Evolutionary conservation across 1,139 yeast genomes (phyloP).

Genomic region (Suhomyces anneliseae): DNA sequence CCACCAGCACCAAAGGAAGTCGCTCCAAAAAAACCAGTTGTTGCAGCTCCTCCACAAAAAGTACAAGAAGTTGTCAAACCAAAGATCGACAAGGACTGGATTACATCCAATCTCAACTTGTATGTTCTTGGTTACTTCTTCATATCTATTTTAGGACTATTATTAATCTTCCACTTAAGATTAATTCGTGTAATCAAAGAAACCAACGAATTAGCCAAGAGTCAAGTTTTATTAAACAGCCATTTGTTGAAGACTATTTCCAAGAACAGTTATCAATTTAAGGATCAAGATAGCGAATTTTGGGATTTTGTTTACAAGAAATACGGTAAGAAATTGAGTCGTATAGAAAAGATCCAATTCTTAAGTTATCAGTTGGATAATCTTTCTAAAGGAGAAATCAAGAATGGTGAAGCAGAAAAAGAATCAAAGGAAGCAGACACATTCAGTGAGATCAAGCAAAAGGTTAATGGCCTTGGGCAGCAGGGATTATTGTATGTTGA

Average conservation of each 20-base stretch:
- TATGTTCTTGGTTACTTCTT: slow-evolving; percentile 16
- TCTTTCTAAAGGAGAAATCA: background rate
- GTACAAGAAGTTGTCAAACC: background rate
- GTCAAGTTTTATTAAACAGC: slow-evolving; percentile 27
- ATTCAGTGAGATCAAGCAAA: slow-evolving; percentile 14
- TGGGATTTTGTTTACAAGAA: slow-evolving; percentile 28
- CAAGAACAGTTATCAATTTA: background rate
- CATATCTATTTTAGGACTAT: slow-evolving; percentile 22
- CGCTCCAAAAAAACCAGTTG: background rate
- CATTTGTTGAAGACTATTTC: slow-evolving; percentile 17
- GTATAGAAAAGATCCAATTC: slow-evolving; percentile 26
- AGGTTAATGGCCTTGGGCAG: slow-evolving; percentile 17
- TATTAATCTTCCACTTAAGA: slow-evolving; percentile 26
- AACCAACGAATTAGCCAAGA: slow-evolving; percentile 26
- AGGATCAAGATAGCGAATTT: slow-evolving; percentile 11
- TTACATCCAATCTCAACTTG: slow-evolving; percentile 4
- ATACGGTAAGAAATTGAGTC: slow-evolving; percentile 20
- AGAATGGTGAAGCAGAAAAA: background rate
- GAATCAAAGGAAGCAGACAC: background rate
- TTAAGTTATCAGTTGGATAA: slow-evolving; percentile 20
- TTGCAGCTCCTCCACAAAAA: background rate
- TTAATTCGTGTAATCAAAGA: slow-evolving; percentile 22
- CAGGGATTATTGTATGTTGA: slow-evolving; percentile 17
- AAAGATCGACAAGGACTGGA: slow-evolving; percentile 4
- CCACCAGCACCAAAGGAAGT: background rate